phyloP scores from a whole-genome alignment of 2,329 filamentous ascomycete genomes.

The Alternaria arborescens region DNA sequence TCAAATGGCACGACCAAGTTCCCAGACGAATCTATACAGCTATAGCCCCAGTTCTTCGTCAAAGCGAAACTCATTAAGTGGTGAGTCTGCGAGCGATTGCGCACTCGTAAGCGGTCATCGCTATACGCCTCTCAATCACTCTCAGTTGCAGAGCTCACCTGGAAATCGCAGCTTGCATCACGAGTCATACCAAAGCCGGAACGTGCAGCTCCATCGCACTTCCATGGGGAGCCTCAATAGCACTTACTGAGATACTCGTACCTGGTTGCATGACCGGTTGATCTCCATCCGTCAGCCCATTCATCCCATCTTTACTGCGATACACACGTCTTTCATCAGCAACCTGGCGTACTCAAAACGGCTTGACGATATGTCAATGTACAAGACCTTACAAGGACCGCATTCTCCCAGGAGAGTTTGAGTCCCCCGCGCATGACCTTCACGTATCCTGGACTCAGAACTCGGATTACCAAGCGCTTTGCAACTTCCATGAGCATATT shows the following conservation, averaged over 20 bases:
- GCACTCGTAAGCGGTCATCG: constrained; percentile 53
- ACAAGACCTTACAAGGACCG: background rate
- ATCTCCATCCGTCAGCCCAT: background rate
- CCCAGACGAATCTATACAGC: constrained; percentile 50
- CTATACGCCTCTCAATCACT: constrained; percentile 45
- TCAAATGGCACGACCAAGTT: constrained; percentile 40
- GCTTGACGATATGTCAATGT: background rate
- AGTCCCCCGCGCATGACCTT: background rate
- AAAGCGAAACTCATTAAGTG: constrained; percentile 40
- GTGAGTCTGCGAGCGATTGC: constrained; percentile 33
- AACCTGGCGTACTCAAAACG: background rate
- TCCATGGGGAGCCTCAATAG: constrained; percentile 29
- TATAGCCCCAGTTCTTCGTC: constrained; percentile 48
- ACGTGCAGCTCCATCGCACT: constrained; percentile 15
- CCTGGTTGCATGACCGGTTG: background rate
- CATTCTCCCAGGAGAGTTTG: background rate
- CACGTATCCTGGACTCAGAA: background rate
- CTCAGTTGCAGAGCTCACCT: constrained; percentile 20
- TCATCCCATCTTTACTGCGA: background rate
- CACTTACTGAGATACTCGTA: constrained; percentile 19
- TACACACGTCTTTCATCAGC: background rate
- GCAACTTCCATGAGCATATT: background rate
- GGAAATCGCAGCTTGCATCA: constrained; percentile 7
- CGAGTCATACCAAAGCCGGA: constrained; percentile 13
- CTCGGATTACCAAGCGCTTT: background rate